phyloP scores from a whole-genome alignment of 1,284 basidiomycete genomes.

The Vanrija sp. region DNA sequence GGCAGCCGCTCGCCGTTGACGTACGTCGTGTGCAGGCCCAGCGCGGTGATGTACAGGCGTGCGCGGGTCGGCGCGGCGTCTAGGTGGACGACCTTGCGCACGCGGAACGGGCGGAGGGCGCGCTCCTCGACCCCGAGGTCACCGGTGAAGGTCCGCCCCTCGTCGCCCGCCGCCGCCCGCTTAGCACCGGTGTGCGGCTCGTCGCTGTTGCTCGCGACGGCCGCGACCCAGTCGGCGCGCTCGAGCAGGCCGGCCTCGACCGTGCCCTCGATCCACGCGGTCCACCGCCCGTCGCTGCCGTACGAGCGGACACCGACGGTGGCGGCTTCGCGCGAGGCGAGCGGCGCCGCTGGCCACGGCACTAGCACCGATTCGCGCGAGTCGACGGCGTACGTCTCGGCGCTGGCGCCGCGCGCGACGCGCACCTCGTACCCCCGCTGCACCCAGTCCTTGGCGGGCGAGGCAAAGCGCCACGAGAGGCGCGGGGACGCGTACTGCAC shows the following conservation, averaged over 20 bases:
- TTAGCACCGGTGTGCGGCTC: neutral
- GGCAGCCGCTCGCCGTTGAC: slow-evolving; percentile 25
- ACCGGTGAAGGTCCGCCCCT: too few species aligned
- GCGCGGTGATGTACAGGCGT: slow-evolving; percentile 27
- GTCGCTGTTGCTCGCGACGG: neutral
- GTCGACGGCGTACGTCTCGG: neutral
- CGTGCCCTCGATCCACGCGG: neutral
- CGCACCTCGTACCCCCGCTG: neutral
- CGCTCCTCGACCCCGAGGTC: too few species aligned
- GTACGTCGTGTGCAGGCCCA: slow-evolving; percentile 24
- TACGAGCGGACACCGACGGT: neutral
- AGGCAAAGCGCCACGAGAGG: neutral
- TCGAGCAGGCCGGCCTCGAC: neutral
- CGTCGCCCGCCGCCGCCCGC: too few species aligned
- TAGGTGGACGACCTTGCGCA: neutral
- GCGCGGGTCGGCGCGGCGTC: neutral
- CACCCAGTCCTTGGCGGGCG: neutral
- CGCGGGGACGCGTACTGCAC: neutral
- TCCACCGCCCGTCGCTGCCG: neutral
- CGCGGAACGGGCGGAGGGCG: neutral
- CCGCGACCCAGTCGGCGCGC: neutral
- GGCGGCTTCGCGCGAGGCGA: neutral
- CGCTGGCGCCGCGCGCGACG: neutral
- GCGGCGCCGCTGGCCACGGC: neutral
- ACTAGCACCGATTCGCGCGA: neutral